Base-by-base conservation (phyloP, 2,329 filamentous ascomycete genomes). In the Scolecobasidium constrictum region DNA sequence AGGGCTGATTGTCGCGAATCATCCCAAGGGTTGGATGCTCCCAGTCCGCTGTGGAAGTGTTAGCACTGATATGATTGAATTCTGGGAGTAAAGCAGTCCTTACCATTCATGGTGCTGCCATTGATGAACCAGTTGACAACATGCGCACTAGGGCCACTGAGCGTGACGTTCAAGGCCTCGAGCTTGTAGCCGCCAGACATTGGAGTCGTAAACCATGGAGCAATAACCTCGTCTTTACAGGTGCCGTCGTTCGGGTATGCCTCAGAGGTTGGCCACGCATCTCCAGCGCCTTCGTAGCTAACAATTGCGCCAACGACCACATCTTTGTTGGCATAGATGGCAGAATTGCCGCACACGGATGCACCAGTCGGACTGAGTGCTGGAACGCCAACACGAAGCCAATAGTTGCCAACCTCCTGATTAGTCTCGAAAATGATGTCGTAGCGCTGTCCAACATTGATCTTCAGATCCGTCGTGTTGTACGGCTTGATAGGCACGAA, bases 11-110 rank as follows among this genome's bases (percentile, higher is more conserved):
- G 26, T 31, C 26, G 26, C 26, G 26, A n/a, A 31, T 31, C 9
- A 31, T 9, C n/a, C 9, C 26, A 9, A 65, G 51, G 0, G 63
- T 65, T 13, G 64, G 63, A 35, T 66, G 49, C 2, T 40, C 48
- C 60, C 61, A 67, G 5, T 63, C 52, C 5, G 57, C 52, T 2
- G 54, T 35, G 53, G 66, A 61, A 11, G 58, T 59, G 2, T 56
- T 62, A 46, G 56, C 60, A 44, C 59, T 59, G 11, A 67, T 49
- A 34, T 53, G 57, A n/a, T n/a, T n/a, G n/a, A n/a, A n/a, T n/a
- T n/a, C n/a, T n/a, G n/a, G n/a, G n/a, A n/a, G n/a, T n/a, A n/a
- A n/a, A n/a, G n/a, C n/a, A n/a, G n/a, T n/a, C 45, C 17, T 46
- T 39, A 9, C 44, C 35, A 11, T 39, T 21, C 23, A 46, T 39